These are phyloP conservation scores for Syncephalastrum racemosum DNA, from an alignment of 371 early-diverging fungal genomes.

Conservation along the genomic window DNA sequence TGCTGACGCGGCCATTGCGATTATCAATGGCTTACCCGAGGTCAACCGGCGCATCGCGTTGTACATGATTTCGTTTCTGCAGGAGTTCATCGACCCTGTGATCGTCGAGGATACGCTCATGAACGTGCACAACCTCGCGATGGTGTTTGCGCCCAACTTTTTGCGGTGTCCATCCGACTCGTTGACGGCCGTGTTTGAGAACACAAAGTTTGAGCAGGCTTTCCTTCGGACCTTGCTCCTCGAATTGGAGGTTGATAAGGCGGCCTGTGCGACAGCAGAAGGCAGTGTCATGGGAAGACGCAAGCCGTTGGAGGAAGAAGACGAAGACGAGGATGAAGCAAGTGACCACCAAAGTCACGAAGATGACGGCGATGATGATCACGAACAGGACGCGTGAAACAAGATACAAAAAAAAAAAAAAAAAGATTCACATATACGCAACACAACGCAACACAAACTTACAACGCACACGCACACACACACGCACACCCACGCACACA, in stretches of 20 bases:
- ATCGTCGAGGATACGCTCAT: slow-evolving; percentile 80
- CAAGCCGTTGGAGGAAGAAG: no score
- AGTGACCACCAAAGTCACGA: no score
- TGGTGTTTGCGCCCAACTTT: slow-evolving; percentile 97
- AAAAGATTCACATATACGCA: no score
- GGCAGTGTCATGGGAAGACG: slow-evolving; percentile 4
- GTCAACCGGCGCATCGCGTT: slow-evolving; percentile 75
- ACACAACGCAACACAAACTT: no score
- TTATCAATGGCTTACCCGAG: slow-evolving; percentile 73
- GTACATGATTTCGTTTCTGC: slow-evolving; percentile 82
- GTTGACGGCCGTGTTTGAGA: slow-evolving; percentile 77
- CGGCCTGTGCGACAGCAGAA: slow-evolving; percentile 23
- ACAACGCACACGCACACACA: no score
- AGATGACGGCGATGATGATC: no score
- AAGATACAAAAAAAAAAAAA: no score
- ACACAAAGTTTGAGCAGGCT: slow-evolving; percentile 70
- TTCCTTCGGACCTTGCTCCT: slow-evolving; percentile 42
- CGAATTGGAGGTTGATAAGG: slow-evolving; percentile 22
- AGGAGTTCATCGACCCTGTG: slow-evolving; percentile 74
- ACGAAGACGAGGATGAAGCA: no score
- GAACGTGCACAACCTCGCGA: slow-evolving; percentile 87
- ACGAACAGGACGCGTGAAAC: no score
- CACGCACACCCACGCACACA: no score
- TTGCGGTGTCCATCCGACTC: slow-evolving; percentile 85
- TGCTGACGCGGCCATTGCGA: slow-evolving; percentile 52